These are phyloP conservation scores for Teratosphaeriaceae sp. DNA, from an alignment of 2,329 filamentous ascomycete species.

Conservation along the genomic window DNA sequence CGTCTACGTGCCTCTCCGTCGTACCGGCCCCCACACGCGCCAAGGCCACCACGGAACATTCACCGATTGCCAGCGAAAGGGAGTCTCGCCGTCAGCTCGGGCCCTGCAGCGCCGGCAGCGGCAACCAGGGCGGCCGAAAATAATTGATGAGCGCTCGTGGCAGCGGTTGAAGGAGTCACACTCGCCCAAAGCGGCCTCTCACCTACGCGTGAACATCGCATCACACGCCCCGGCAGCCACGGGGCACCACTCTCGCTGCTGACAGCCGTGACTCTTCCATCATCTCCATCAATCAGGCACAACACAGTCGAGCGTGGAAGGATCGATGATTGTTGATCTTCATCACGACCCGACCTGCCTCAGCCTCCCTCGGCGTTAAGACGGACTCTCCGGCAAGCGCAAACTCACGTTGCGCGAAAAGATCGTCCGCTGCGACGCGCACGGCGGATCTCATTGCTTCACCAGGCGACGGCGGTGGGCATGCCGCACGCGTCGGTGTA, in stretches of 20 bases:
- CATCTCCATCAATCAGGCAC: background rate
- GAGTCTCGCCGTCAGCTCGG: too few species aligned
- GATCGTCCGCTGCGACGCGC: background rate
- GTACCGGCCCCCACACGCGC: too few species aligned
- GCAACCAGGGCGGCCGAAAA: background rate
- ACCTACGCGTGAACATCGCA: slow-evolving; percentile 5
- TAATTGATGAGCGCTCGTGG: too few species aligned
- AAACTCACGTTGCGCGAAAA: too few species aligned
- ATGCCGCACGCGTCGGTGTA: slow-evolving; percentile 3
- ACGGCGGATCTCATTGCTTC: background rate
- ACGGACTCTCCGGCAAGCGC: background rate
- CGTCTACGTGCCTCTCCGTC: too few species aligned
- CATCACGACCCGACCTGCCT: background rate
- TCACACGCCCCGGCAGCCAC: background rate
- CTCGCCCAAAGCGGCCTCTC: background rate
- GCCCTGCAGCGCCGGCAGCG: too few species aligned
- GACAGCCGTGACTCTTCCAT: background rate
- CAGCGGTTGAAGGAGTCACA: background rate
- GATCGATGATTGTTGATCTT: background rate
- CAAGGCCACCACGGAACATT: too few species aligned
- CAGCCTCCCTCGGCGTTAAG: background rate
- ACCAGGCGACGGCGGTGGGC: background rate
- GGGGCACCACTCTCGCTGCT: background rate
- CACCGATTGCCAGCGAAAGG: too few species aligned
- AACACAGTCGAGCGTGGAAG: background rate